phyloP scores from a whole-genome alignment of 345 rosid genomes.

The Excoecaria cochinchinensis region DNA sequence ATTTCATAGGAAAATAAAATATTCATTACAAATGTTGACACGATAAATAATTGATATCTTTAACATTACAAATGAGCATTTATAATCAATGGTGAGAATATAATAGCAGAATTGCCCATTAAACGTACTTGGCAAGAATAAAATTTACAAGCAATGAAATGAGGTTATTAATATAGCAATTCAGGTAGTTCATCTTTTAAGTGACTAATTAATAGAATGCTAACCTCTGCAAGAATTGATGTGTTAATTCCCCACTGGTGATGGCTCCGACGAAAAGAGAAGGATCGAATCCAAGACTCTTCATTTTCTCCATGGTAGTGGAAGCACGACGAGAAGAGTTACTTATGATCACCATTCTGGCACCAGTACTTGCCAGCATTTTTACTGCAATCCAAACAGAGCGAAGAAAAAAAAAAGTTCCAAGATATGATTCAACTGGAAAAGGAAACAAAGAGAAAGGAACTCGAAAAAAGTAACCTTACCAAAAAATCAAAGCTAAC shows the following conservation, averaged over 20 bases:
- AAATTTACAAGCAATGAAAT: background rate
- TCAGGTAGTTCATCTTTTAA: background rate
- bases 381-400: slow-evolving; percentile 51
- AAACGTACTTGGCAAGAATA: background rate
- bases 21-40: background rate
- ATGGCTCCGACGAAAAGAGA: slow-evolving; percentile 84
- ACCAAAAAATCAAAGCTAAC: slow-evolving; percentile 23
- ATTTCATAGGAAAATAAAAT: background rate
- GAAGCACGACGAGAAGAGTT: slow-evolving; percentile 94
- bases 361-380: slow-evolving; percentile 68
- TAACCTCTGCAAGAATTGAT: slow-evolving; percentile 76
- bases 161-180: background rate
- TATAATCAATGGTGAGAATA: background rate
- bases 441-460: background rate
- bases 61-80: background rate
- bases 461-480: background rate
- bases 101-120: background rate
- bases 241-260: slow-evolving; percentile 89
- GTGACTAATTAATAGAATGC: background rate
- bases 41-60: background rate
- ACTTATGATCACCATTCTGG: slow-evolving; percentile 80
- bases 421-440: slow-evolving; percentile 5
- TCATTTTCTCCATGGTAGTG: slow-evolving; percentile 66
- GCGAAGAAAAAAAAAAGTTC: background rate
- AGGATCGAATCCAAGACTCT: slow-evolving; percentile 89